Evolutionary conservation across 2,329 filamentous ascomycete species (phyloP), one percentile per base, ranked within the genome.

Genomic region (Zymoseptoria tritici): DNA sequence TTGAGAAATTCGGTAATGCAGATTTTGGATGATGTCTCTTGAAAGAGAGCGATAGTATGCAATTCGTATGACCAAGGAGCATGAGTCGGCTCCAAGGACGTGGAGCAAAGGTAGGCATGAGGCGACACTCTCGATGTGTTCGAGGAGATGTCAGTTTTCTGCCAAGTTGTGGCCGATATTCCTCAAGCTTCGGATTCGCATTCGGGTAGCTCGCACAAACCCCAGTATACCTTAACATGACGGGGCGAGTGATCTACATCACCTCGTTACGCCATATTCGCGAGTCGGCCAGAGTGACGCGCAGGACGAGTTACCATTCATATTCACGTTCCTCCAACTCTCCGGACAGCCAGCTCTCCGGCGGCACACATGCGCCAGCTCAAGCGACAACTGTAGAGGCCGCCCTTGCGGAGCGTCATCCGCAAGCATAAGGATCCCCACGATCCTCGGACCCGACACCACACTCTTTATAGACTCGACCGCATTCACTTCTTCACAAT

Each of bases 401-500:
- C 36, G 36, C 36, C 36, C 36, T n/a, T 6, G 36, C 36, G 36
- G 36, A 46, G 36, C 36, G 36, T 46, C 36, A 46, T 46, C 36
- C 36, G 36, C 36, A 46, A 2, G 36, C 36, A 46, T 42, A 42
- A 42, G 16, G 22, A 5, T 16, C n/a, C 50, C 50, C 50, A 24
- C 50, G 50, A 52, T 24, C 22, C 22, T 52, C 50, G 22, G 19
- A n/a, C 13, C 5, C 13, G 3, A 16, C 5, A 46, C 16, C 36
- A 46, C 36, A 16, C 36, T 46, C 36, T 16, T 22, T 52, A 8
- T 24, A 16, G 22, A 29, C 52, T 19, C 50, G 50, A 55, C 52
- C 24, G 21, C 36, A 29, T 26, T 42, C 29, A 50, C 53, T 52
- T 24, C 20, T 19, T 29, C 59, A 54, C 56, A 13, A 74, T 74